These are phyloP conservation scores for Austroboletus niveus DNA, from an alignment of 1,284 basidiomycete genomes.

Conservation along the genomic window DNA sequence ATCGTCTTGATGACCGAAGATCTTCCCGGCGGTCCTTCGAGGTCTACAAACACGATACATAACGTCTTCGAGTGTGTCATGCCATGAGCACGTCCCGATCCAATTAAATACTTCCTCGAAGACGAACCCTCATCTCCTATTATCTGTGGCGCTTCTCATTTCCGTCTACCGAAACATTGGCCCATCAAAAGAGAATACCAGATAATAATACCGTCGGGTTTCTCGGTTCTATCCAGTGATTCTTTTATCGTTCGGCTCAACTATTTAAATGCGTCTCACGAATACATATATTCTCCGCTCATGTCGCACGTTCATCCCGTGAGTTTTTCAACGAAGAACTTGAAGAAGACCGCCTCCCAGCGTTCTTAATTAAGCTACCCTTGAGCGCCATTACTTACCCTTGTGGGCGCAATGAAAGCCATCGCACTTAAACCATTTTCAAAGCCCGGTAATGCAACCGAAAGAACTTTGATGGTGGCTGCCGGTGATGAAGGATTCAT, in stretches of 20 bases:
- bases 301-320: neutral
- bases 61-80: neutral
- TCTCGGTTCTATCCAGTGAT: neutral
- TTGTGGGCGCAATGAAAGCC: no score
- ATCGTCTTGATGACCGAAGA: no score
- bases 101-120: neutral
- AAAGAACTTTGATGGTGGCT: neutral
- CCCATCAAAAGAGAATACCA: neutral
- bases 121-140: neutral
- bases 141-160: neutral
- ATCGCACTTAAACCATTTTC: neutral
- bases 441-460: neutral
- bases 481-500: neutral
- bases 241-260: neutral
- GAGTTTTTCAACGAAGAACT: neutral
- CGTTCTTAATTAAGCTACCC: neutral
- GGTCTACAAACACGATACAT: neutral
- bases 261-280: neutral
- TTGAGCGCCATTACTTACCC: neutral
- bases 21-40: no score
- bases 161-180: neutral
- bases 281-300: neutral
- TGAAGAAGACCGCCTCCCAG: neutral
- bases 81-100: neutral
- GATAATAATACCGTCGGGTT: neutral